Conservation (phyloP, 257 asterid genomes). For the Ajuga chamaepitys region DNA sequence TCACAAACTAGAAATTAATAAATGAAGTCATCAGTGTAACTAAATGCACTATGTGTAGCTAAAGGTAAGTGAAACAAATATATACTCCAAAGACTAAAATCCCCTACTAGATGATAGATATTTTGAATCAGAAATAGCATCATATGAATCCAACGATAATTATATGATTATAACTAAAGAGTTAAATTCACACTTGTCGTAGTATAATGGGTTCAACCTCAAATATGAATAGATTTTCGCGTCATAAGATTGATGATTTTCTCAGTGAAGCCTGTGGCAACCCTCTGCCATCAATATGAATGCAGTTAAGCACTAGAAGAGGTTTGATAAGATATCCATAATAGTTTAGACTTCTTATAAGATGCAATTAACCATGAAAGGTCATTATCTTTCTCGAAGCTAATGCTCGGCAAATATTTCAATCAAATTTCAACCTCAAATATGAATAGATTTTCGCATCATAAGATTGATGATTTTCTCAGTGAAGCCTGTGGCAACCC, state of each 20-base stretch:
- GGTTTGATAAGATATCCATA: neutral
- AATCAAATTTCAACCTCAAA: no score
- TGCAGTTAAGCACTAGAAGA: neutral
- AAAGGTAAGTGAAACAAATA: no score
- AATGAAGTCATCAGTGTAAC: no score
- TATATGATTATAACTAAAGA: no score
- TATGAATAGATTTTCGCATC: no score
- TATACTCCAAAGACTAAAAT: no score
- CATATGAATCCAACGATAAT: no score
- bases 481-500: constrained; percentile 72
- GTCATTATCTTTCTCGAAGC: constrained; percentile 88
- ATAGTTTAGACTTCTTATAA: neutral
- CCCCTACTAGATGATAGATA: no score
- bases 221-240: constrained; percentile 55
- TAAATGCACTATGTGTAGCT: no score
- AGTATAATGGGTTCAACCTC: constrained; percentile 93
- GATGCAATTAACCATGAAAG: constrained; percentile 57
- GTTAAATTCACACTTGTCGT: constrained; percentile 48
- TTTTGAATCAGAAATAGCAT: no score
- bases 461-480: constrained; percentile 64
- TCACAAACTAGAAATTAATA: no score
- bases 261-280: constrained; percentile 69
- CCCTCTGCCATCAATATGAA: constrained; percentile 48
- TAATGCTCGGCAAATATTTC: constrained; percentile 78
- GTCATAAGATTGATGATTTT: constrained; percentile 75